A percentile compares a stretch with the other conserved stretches of the same genome.
These are phyloP conservation scores for Botrytis byssoidea DNA, from an alignment of 2,329 filamentous ascomycete genomes.

Conservation along the genomic window DNA sequence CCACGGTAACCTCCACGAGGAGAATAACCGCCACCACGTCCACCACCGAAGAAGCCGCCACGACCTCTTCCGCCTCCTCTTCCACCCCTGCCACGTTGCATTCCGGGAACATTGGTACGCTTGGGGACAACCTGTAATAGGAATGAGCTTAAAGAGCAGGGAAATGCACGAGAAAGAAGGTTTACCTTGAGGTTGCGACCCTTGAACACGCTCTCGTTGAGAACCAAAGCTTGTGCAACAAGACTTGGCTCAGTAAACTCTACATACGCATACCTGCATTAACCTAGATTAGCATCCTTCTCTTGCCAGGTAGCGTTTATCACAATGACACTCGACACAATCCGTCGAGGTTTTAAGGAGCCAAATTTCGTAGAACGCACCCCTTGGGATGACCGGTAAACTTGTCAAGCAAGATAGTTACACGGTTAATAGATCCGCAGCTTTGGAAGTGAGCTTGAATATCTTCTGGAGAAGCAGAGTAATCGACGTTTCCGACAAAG, in stretches of 20 bases:
- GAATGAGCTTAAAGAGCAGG: background rate
- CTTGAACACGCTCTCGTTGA: slow-evolving; percentile 96
- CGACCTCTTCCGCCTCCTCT: slow-evolving; percentile 49
- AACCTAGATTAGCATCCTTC: slow-evolving; percentile 45
- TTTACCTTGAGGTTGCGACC: slow-evolving; percentile 90
- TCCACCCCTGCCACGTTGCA: slow-evolving; percentile 73
- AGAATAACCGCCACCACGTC: slow-evolving; percentile 36
- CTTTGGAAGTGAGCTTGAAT: slow-evolving; percentile 98
- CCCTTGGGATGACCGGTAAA: slow-evolving; percentile 99
- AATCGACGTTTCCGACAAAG: slow-evolving; percentile 98
- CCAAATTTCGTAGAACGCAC: slow-evolving; percentile 54
- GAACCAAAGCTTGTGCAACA: slow-evolving; percentile 86
- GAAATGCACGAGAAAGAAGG: slow-evolving; percentile 1
- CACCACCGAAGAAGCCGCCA: slow-evolving; percentile 44
- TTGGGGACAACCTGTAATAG: slow-evolving; percentile 72
- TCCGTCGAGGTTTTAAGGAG: slow-evolving; percentile 20
- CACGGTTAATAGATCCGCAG: slow-evolving; percentile 95
- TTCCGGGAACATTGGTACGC: slow-evolving; percentile 92
- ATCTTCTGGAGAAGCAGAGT: slow-evolving; percentile 94
- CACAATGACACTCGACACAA: slow-evolving; percentile 33
- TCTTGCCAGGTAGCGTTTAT: slow-evolving; percentile 58
- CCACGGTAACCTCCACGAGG: slow-evolving; percentile 60
- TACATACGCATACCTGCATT: slow-evolving; percentile 88
- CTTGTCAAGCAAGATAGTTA: slow-evolving; percentile 96
- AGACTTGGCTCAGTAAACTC: slow-evolving; percentile 94